Base-by-base conservation (phyloP, 1,284 basidiomycete species). In the Xanthoconium separans region DNA sequence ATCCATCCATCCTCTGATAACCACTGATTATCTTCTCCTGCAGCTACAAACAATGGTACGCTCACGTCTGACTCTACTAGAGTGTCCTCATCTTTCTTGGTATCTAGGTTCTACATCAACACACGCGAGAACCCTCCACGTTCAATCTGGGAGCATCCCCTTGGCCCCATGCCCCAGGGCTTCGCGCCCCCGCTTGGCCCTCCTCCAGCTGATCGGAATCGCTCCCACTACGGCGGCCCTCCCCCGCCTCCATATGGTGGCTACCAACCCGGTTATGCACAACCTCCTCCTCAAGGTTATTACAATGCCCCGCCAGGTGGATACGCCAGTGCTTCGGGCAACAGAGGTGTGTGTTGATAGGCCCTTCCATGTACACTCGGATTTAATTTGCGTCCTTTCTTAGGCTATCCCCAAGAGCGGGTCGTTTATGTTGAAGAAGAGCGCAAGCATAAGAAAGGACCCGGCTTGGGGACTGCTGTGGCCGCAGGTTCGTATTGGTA, bases 1-100 rank as follows among this genome's bases (percentile, higher is more conserved):
- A 30, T 44, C 43, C 56, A 61, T 57, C 58, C 44, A 61, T 57
- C 58, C 44, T 18, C 50, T 58, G 52, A 58, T 58, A 29, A 43
- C 30, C 31, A 44, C 54, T 60, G 56, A 66, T 59, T 51, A 63
- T 60, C 63, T 55, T 54, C 24, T 50, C 57, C 40, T 59, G 29
- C 65, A 89, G 87, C 55, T 89, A 89, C 65, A 80, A 78, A 54
- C 69, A 83, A 58, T 90, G 87, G 87, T 88, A 58, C 48, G 79
- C 69, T 33, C 45, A 31, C 31, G 16, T 3, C 36, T 42, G 47
- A 50, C 16, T n/a, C 30, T 22, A 45, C 41, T 27, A 11, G 13
- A n/a, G 31, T 29, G 12, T 39, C 10, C 44, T 54, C 22, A 58
- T 44, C 41, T 24, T 36, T 44, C 41, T 22, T 36, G 34, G 42